These are phyloP conservation scores for Xylariaceae sp. DNA, from an alignment of 2,329 filamentous ascomycete species.

Conservation along the genomic window DNA sequence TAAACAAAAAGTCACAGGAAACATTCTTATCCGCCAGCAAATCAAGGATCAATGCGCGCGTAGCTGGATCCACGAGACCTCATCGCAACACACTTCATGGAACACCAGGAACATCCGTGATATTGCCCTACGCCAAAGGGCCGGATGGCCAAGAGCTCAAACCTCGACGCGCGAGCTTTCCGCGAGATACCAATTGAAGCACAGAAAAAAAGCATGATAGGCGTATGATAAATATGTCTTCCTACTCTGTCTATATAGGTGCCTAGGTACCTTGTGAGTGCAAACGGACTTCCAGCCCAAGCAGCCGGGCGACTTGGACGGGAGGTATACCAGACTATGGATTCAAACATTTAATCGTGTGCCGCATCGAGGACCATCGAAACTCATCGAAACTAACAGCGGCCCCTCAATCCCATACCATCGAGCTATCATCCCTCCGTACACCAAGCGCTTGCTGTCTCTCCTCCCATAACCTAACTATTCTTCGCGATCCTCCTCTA, in stretches of 20 bases:
- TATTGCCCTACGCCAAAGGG: too few species aligned
- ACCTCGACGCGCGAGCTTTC: too few species aligned
- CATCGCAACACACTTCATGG: too few species aligned
- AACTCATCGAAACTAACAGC: background rate
- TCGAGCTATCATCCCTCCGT: background rate
- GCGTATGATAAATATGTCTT: background rate
- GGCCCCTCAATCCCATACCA: background rate
- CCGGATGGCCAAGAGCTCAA: too few species aligned
- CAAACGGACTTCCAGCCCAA: background rate
- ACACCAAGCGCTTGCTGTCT: constrained; percentile 1
- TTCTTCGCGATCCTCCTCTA: background rate
- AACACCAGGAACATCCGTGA: too few species aligned
- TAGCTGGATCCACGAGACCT: too few species aligned
- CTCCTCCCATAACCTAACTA: constrained; percentile 3
- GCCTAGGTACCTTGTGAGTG: background rate
- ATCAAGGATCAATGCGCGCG: too few species aligned
- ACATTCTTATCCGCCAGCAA: too few species aligned
- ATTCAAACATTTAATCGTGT: background rate
- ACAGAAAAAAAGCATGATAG: background rate
- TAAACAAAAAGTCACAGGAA: too few species aligned
- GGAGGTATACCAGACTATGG: constrained; percentile 1
- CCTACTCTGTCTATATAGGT: background rate
- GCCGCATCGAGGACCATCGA: background rate
- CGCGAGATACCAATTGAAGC: background rate
- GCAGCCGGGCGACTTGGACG: too few species aligned